Percentiles rank a stretch among this genome's conserved stretches.
Evolutionary conservation across 306 rosid genomes (phyloP).

Genomic region (Hylodesmum podocarpum): DNA sequence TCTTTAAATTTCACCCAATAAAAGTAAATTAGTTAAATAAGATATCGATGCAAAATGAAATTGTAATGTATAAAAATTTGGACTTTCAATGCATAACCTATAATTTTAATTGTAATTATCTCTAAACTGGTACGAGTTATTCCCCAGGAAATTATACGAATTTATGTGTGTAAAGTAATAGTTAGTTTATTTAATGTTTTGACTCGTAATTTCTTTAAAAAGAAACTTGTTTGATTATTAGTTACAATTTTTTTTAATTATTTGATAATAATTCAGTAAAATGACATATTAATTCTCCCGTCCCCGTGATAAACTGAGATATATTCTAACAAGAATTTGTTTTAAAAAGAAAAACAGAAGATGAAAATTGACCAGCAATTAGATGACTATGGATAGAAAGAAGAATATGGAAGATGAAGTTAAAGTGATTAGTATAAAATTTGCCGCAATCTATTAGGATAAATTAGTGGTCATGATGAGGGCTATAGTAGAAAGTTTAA

Average conservation of each 20-base stretch:
- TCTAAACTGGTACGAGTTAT: too few species aligned
- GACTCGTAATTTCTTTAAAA: not conserved
- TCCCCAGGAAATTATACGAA: too few species aligned
- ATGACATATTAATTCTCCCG: not conserved
- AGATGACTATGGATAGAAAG: not conserved
- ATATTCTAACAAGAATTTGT: too few species aligned
- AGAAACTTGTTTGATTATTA: not conserved
- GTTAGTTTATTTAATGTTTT: too few species aligned
- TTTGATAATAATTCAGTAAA: not conserved
- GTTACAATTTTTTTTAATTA: not conserved
- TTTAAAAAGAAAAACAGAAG: too few species aligned
- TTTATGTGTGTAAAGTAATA: too few species aligned
- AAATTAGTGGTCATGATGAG: not conserved
- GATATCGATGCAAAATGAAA: not conserved
- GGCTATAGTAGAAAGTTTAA: not conserved
- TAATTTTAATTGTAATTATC: too few species aligned
- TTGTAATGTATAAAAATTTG: not conserved
- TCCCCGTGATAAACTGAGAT: too few species aligned
- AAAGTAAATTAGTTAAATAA: too few species aligned
- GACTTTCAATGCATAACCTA: not conserved
- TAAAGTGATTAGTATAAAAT: not conserved
- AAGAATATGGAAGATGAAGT: not conserved
- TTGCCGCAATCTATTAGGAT: not conserved
- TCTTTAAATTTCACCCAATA: too few species aligned
- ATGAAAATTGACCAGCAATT: not conserved